phyloP scores from a whole-genome alignment of 1,284 basidiomycete species.

The Ustilago hordei region DNA sequence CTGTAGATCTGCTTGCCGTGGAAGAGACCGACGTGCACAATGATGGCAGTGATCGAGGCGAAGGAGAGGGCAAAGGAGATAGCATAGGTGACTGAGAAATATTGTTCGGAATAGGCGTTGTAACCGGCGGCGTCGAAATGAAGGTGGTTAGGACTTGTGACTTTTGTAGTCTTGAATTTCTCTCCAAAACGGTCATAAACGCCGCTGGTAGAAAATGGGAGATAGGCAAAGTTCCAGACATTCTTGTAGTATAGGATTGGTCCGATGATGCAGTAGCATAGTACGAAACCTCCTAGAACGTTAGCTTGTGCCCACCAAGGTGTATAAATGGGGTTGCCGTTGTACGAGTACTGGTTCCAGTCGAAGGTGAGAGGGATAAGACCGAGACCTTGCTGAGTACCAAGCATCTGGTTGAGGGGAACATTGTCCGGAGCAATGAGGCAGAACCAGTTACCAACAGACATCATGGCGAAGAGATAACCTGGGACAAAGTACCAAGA shows the following conservation, averaged over 20 bases:
- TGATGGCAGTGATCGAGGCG: slow-evolving; percentile 78
- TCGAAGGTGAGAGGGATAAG: slow-evolving; percentile 61
- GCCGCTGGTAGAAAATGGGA: slow-evolving; percentile 56
- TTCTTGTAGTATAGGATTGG: slow-evolving; percentile 65
- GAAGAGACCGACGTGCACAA: slow-evolving; percentile 75
- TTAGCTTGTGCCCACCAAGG: slow-evolving; percentile 61
- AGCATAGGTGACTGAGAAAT: slow-evolving; percentile 78
- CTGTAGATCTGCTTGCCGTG: slow-evolving; percentile 58
- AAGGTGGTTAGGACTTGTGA: slow-evolving; percentile 40
- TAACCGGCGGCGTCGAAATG: slow-evolving; percentile 50
- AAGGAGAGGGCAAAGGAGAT: slow-evolving; percentile 75
- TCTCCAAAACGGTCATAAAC: slow-evolving; percentile 61
- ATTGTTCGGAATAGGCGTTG: slow-evolving; percentile 61
- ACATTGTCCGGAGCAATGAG: slow-evolving; percentile 63
- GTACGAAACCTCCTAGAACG: slow-evolving; percentile 50
- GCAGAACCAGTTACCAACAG: slow-evolving; percentile 62
- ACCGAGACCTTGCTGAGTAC: slow-evolving; percentile 54
- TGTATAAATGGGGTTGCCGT: slow-evolving; percentile 53
- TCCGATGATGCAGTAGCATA: slow-evolving; percentile 59
- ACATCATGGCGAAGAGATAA: slow-evolving; percentile 61
- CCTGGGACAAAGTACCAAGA: slow-evolving; percentile 63
- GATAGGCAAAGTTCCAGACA: slow-evolving; percentile 55
- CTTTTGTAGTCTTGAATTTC: slow-evolving; percentile 43
- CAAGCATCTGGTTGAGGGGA: slow-evolving; percentile 63
- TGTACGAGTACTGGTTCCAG: slow-evolving; percentile 58